Evolutionary conservation across 2,329 filamentous ascomycete genomes (phyloP).

Genomic region (Aspergillus sp.): DNA sequence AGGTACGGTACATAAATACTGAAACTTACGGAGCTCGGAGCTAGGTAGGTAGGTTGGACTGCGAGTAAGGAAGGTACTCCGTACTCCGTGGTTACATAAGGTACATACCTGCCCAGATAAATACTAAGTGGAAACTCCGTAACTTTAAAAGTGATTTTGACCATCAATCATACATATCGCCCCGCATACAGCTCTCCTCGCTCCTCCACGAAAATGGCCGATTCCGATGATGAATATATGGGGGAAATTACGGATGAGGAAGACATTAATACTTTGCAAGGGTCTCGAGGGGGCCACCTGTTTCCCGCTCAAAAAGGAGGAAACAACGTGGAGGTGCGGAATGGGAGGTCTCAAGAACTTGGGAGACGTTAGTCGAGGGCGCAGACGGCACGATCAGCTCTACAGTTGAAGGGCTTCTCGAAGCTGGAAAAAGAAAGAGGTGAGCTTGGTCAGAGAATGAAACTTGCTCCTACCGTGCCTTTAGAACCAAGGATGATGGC

Average conservation of each 20-base stretch:
- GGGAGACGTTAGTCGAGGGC: conserved; percentile 70
- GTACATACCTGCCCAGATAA: too few species aligned
- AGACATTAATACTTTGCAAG: conserved; percentile 23
- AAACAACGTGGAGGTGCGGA: conserved; percentile 36
- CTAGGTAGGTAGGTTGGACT: too few species aligned
- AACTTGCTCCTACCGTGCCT: not conserved
- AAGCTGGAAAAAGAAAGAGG: conserved; percentile 76
- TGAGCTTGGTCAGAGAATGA: conserved; percentile 26
- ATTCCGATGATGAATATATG: conserved; percentile 50
- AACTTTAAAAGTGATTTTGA: too few species aligned
- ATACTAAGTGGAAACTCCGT: too few species aligned
- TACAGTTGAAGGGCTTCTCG: conserved; percentile 66
- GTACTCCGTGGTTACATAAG: too few species aligned
- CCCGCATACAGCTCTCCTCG: too few species aligned
- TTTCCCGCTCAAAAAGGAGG: conserved; percentile 28
- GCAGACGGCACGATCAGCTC: conserved; percentile 72
- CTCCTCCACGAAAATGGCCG: conserved; percentile 30
- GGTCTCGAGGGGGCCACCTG: conserved; percentile 22
- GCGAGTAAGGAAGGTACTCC: too few species aligned
- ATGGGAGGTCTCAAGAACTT: conserved; percentile 47
- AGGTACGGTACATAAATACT: too few species aligned
- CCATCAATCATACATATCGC: too few species aligned
- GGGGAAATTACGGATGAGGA: conserved; percentile 45
- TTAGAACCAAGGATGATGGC: not conserved
- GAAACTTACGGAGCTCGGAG: too few species aligned